Evolutionary conservation across 2,329 filamentous ascomycete genomes (phyloP).

Genomic region (Shiraia sp.): DNA sequence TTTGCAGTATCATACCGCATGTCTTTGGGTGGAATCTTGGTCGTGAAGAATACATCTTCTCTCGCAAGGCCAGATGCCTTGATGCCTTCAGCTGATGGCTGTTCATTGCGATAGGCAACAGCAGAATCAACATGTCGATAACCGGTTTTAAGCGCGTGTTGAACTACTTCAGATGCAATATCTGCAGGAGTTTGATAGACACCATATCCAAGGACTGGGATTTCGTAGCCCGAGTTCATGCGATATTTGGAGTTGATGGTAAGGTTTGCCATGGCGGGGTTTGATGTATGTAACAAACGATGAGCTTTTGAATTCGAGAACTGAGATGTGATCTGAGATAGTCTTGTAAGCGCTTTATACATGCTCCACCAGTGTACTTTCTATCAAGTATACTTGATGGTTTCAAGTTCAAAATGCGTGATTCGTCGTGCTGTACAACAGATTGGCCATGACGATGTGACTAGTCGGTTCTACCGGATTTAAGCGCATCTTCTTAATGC

Average conservation of each 20-base stretch:
- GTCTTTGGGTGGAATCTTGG: conserved; percentile 66
- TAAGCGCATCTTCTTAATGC: too few species aligned
- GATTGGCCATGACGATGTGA: too few species aligned
- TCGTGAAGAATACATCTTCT: conserved; percentile 69
- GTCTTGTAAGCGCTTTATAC: conserved; percentile 14
- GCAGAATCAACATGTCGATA: conserved; percentile 71
- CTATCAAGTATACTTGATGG: too few species aligned
- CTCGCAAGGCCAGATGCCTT: conserved; percentile 59
- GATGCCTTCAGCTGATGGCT: conserved; percentile 67
- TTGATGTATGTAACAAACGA: conserved; percentile 30
- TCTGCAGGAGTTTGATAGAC: conserved; percentile 56
- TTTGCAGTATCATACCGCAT: conserved; percentile 65
- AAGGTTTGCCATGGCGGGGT: conserved; percentile 47
- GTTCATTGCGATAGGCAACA: conserved; percentile 68
- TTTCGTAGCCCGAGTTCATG: conserved; percentile 64
- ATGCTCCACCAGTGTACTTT: too few species aligned
- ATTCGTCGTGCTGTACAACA: too few species aligned
- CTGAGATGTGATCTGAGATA: conserved; percentile 17
- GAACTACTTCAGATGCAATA: conserved; percentile 60
- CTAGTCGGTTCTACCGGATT: too few species aligned
- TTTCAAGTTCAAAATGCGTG: too few species aligned
- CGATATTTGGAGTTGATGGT: conserved; percentile 54
- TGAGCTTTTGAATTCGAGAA: not conserved
- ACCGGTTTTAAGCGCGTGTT: conserved; percentile 61
- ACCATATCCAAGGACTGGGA: conserved; percentile 63